These are phyloP conservation scores for Darksidea phi DNA, from an alignment of 495 filamentous ascomycete species.

Conservation along the genomic window DNA sequence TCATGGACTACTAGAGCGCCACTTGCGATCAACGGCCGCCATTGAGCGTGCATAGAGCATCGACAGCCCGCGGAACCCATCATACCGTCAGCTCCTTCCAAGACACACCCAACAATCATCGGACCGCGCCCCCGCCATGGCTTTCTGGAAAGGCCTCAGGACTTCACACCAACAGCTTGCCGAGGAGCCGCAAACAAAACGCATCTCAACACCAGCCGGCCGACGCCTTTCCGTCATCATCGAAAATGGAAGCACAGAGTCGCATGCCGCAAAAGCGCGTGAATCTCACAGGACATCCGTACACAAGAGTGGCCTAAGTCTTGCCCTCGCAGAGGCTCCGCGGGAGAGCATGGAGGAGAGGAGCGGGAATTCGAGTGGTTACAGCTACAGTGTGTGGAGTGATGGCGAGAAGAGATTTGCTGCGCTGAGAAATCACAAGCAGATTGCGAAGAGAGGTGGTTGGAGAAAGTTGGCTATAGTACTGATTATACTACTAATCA, in stretches of 20 bases:
- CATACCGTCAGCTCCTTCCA: not conserved
- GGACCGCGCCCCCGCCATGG: constrained; percentile 14
- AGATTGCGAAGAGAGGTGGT: constrained; percentile 38
- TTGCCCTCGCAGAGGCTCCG: constrained; percentile 19
- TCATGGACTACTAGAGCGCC: too few species aligned
- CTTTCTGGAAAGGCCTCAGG: constrained; percentile 13
- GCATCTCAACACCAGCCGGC: constrained; percentile 39
- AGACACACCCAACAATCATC: not conserved
- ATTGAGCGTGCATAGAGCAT: too few species aligned
- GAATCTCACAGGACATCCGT: constrained; percentile 23
- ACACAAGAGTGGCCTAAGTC: constrained; percentile 17
- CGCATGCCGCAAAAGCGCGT: constrained; percentile 5
- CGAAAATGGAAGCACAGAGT: constrained; percentile 23
- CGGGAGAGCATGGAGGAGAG: constrained; percentile 31
- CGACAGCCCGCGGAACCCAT: too few species aligned
- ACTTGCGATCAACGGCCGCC: too few species aligned
- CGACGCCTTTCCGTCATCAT: constrained; percentile 42
- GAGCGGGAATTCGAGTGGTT: constrained; percentile 6
- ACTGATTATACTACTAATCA: constrained; percentile 12
- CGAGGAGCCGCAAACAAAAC: constrained; percentile 25
- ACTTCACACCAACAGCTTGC: constrained; percentile 4
- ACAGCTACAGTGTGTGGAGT: constrained; percentile 30
- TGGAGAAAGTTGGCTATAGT: constrained; percentile 36
- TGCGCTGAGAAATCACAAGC: constrained; percentile 28
- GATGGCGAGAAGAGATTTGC: constrained; percentile 29